Percentiles rank a stretch among this genome's conserved stretches.
Evolutionary conservation across 1,139 yeast species (phyloP).

Genomic region (Candida neerlandica): DNA sequence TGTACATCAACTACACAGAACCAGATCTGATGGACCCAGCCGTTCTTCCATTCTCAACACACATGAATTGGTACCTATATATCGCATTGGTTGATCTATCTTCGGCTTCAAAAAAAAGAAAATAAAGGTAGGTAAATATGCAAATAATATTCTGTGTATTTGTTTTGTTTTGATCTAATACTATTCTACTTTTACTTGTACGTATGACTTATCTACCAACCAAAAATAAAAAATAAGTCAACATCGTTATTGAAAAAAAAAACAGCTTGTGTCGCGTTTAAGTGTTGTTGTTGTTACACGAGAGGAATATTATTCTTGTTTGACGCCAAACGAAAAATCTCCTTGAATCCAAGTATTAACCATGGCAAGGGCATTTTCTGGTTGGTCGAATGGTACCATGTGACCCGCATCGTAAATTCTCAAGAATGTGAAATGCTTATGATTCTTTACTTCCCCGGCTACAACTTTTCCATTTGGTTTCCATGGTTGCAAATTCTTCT

Average conservation of each 20-base stretch:
- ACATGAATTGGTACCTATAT: too few species aligned
- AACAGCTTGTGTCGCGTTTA: not conserved
- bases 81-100: too few species aligned
- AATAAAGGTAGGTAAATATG: too few species aligned
- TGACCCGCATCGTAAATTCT: constrained; percentile 52
- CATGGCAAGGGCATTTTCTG: constrained; percentile 48
- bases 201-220: too few species aligned
- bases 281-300: not conserved
- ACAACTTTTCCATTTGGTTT: constrained; percentile 21
- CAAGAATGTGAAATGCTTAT: constrained; percentile 47
- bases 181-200: too few species aligned
- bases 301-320: not conserved
- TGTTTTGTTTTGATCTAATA: too few species aligned
- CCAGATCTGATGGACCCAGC: too few species aligned
- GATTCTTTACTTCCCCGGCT: constrained; percentile 52
- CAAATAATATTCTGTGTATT: too few species aligned
- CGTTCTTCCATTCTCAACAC: too few species aligned
- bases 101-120: too few species aligned
- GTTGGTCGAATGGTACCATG: constrained; percentile 55
- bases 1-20: too few species aligned
- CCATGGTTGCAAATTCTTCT: constrained; percentile 45
- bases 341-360: constrained; percentile 48
- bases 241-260: too few species aligned
- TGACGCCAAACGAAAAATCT: constrained; percentile 26
- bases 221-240: not conserved